phyloP scores from a whole-genome alignment of 2,329 filamentous ascomycete species.

The Ophiocordyceps unilateralis region DNA sequence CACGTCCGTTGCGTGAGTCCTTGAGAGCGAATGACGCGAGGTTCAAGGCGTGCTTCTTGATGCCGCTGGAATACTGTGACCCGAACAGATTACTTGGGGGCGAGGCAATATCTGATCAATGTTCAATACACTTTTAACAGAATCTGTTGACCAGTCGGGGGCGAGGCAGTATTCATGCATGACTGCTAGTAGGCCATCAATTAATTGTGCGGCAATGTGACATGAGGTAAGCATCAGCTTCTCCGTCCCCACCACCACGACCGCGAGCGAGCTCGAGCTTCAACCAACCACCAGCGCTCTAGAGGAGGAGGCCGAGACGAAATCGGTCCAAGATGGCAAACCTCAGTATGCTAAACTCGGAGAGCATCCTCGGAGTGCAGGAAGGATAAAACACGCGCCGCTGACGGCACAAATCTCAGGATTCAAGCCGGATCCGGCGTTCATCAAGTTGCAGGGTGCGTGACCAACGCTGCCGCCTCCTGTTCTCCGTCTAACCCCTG shows the following conservation, averaged over 20 bases:
- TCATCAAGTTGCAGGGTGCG: conserved; percentile 22
- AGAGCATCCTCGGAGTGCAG: too few species aligned
- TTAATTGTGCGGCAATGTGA: not conserved
- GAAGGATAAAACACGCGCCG: not conserved
- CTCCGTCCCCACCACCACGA: not conserved
- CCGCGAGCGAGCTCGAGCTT: not conserved
- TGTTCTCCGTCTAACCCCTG: conserved; percentile 7
- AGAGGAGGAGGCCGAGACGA: not conserved
- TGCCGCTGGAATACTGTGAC: too few species aligned
- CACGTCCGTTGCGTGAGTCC: too few species aligned
- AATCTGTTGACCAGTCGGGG: too few species aligned
- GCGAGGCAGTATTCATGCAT: too few species aligned
- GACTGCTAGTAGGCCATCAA: too few species aligned
- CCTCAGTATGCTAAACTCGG: conserved; percentile 15
- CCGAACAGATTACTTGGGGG: too few species aligned
- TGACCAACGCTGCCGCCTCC: conserved; percentile 3
- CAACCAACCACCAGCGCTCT: not conserved
- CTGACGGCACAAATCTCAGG: conserved; percentile 14
- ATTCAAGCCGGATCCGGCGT: conserved; percentile 24
- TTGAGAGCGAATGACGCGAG: too few species aligned
- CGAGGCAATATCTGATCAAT: too few species aligned
- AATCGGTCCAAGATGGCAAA: conserved; percentile 19
- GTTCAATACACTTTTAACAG: too few species aligned
- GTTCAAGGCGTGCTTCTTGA: too few species aligned
- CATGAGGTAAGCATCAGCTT: conserved; percentile 3